Percentiles rank a stretch among this genome's conserved stretches.
Evolutionary conservation across 2,329 filamentous ascomycete species (phyloP).

Genomic region (Colletotrichum salicis): DNA sequence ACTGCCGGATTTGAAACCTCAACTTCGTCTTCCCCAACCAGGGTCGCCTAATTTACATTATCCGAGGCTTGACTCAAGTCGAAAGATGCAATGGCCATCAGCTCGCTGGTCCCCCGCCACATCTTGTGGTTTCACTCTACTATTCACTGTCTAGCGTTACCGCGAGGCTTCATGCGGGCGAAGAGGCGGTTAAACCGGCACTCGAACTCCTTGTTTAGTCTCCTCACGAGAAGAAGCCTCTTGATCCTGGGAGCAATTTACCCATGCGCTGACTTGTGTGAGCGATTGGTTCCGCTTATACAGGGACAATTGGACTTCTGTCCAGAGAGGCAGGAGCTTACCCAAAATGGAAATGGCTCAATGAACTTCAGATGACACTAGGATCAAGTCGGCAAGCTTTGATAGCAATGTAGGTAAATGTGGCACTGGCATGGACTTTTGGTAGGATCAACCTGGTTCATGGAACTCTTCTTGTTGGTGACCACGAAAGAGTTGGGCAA

Average conservation of each 20-base stretch:
- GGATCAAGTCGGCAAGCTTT: neutral
- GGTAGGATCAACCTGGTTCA: neutral
- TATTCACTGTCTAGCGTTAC: neutral
- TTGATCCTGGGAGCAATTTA: neutral
- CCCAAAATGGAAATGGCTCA: neutral
- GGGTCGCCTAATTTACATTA: neutral
- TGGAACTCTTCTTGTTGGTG: neutral
- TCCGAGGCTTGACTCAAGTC: neutral
- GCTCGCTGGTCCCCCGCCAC: neutral
- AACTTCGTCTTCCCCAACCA: neutral
- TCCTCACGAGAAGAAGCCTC: neutral
- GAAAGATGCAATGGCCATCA: neutral
- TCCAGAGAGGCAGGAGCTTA: neutral
- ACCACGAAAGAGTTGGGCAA: neutral
- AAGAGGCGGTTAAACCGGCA: neutral
- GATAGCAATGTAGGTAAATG: neutral
- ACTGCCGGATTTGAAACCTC: neutral
- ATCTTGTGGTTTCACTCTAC: neutral
- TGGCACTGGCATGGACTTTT: neutral
- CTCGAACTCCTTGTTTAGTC: neutral
- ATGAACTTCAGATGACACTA: constrained; percentile 20
- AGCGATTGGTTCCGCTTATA: neutral
- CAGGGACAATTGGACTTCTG: neutral
- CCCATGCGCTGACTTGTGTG: neutral
- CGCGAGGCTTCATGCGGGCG: neutral